These are phyloP conservation scores for Yueomyces sinensis DNA, from an alignment of 805 yeast genomes.

Conservation along the genomic window DNA sequence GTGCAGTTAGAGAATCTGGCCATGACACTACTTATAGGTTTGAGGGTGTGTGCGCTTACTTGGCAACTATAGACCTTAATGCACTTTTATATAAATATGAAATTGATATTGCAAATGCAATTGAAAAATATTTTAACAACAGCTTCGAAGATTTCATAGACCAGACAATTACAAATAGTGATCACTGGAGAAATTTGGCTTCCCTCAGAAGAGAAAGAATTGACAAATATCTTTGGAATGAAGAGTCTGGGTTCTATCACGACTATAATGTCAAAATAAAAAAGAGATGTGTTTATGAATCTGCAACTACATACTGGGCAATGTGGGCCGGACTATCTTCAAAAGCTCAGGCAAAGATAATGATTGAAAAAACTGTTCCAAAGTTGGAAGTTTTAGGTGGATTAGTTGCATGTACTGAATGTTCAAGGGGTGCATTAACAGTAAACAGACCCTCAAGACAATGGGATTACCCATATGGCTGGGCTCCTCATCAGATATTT, in stretches of 20 bases:
- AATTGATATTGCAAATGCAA: conserved; percentile 57
- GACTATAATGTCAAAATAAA: conserved; percentile 62
- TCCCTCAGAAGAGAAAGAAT: conserved; percentile 38
- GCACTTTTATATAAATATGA: conserved; percentile 83
- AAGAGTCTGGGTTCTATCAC: conserved; percentile 58
- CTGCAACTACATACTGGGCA: conserved; percentile 89
- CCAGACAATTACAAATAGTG: conserved; percentile 30
- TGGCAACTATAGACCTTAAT: conserved; percentile 86
- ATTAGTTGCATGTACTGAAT: conserved; percentile 66
- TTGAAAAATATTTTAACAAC: conserved; percentile 44
- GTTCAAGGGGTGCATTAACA: conserved; percentile 59
- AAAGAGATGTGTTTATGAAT: conserved; percentile 52
- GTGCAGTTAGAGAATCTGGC: conserved; percentile 93
- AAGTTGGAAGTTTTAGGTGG: conserved; percentile 85
- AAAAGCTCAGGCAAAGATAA: conserved; percentile 48
- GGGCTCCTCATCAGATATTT: conserved; percentile 97
- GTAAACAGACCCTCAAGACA: conserved; percentile 75
- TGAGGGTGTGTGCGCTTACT: conserved; percentile 77
- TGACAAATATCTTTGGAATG: conserved; percentile 73
- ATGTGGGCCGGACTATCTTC: conserved; percentile 71
- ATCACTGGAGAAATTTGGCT: conserved; percentile 53
- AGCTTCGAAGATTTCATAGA: conserved; percentile 28
- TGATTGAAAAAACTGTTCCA: conserved; percentile 45
- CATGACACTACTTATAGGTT: conserved; percentile 89
- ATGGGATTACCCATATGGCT: conserved; percentile 97